Percentiles rank a stretch among this genome's conserved stretches.
Conservation (phyloP, 2,329 filamentous ascomycete genomes). For the Paraphoma chrysanthemicola region DNA sequence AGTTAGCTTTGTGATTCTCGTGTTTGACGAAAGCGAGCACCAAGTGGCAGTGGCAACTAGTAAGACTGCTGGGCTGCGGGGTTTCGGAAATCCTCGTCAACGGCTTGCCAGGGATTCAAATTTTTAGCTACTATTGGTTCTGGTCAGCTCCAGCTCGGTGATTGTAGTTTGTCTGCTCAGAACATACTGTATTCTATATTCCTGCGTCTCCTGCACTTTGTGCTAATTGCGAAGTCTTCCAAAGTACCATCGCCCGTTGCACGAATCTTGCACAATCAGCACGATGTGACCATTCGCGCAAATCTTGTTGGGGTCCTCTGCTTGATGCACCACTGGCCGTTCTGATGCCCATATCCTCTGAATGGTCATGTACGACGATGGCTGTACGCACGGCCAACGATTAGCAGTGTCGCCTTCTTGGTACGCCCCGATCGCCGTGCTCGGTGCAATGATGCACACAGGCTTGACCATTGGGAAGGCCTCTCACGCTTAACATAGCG, state of each 20-base stretch:
- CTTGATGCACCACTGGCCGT: too few species aligned
- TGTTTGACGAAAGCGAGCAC: constrained; percentile 5
- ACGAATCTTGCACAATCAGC: too few species aligned
- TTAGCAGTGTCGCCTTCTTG: too few species aligned
- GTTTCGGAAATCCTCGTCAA: constrained; percentile 8
- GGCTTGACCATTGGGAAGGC: too few species aligned
- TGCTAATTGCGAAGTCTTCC: not conserved
- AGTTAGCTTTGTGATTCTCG: constrained; percentile 8
- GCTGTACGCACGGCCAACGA: too few species aligned
- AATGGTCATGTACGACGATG: too few species aligned
- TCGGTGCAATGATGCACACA: too few species aligned
- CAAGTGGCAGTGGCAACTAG: constrained; percentile 12
- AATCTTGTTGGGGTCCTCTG: too few species aligned
- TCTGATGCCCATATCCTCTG: too few species aligned
- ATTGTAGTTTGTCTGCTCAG: not conserved
- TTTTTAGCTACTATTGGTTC: constrained; percentile 20
- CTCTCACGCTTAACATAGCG: too few species aligned
- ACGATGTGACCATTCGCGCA: too few species aligned
- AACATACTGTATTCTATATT: constrained; percentile 20
- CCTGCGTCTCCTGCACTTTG: not conserved
- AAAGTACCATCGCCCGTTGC: not conserved
- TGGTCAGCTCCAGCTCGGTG: constrained; percentile 20
- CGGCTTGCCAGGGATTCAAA: constrained; percentile 15
- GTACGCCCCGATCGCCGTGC: too few species aligned
- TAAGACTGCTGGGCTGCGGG: constrained; percentile 17